Percentiles rank a stretch among this genome's conserved stretches.
These are phyloP conservation scores for Anthracocystis walkeri DNA, from an alignment of 1,284 basidiomycete genomes.

Conservation along the genomic window DNA sequence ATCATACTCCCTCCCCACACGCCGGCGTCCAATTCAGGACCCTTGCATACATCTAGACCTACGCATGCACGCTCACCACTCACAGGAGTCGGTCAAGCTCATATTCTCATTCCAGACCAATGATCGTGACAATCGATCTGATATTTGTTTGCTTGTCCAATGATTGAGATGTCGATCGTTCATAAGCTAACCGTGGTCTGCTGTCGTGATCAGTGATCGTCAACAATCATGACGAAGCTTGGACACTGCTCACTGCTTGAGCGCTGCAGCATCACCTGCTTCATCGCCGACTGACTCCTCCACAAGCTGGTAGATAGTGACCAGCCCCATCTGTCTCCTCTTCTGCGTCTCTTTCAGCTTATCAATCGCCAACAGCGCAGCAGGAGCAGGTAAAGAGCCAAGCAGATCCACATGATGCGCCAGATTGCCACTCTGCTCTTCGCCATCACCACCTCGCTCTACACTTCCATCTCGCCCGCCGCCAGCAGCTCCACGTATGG, in stretches of 20 bases:
- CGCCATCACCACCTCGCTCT: constrained; percentile 8
- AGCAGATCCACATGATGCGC: constrained; percentile 46
- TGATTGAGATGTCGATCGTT: no score
- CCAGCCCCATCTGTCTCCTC: constrained; percentile 22
- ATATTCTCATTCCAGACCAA: neutral
- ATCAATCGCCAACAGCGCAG: constrained; percentile 34
- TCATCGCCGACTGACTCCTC: constrained; percentile 19
- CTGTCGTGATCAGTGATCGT: neutral
- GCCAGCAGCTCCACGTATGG: constrained; percentile 7
- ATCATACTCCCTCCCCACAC: neutral
- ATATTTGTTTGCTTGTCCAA: neutral
- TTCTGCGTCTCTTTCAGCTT: constrained; percentile 32
- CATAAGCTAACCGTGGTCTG: neutral
- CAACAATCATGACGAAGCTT: neutral
- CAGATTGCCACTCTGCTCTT: constrained; percentile 9
- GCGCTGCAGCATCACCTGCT: neutral
- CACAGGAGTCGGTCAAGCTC: no score
- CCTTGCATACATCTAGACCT: constrained; percentile 1
- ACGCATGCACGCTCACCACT: neutral
- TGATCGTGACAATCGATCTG: neutral
- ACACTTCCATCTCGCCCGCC: neutral
- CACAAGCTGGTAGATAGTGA: constrained; percentile 46
- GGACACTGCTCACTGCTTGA: neutral
- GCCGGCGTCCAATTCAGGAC: neutral
- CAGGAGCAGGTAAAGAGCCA: constrained; percentile 39